A percentile compares a stretch with the other conserved stretches of the same genome.
Evolutionary conservation across 2,329 filamentous ascomycete genomes (phyloP).

Genomic region (Aureobasidium subglaciale): DNA sequence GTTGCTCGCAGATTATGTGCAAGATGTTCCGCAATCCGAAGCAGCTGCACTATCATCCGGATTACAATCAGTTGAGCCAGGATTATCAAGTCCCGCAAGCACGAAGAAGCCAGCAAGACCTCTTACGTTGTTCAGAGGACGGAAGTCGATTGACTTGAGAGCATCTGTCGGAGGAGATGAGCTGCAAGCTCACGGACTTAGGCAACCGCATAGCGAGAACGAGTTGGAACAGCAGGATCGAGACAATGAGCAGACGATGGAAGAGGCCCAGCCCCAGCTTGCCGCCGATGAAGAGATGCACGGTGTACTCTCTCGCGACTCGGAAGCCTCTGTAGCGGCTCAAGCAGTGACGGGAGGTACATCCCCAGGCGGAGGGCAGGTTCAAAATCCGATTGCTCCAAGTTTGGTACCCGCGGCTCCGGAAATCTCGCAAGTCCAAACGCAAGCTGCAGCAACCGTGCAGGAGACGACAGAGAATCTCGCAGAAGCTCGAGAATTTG

Average conservation of each 20-base stretch:
- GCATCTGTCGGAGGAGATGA: neutral
- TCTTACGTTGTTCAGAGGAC: constrained; percentile 4
- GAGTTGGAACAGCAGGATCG: neutral
- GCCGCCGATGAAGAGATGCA: neutral
- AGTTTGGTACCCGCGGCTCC: neutral
- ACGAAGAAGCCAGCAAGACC: constrained; percentile 8
- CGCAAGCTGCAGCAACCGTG: neutral
- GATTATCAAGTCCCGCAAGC: neutral
- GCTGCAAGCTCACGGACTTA: neutral
- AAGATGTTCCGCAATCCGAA: neutral
- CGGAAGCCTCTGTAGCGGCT: neutral
- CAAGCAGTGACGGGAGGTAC: neutral
- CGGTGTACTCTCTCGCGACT: neutral
- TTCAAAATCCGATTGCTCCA: neutral
- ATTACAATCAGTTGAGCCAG: neutral
- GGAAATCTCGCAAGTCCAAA: neutral
- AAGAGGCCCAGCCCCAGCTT: too few relatives aligned
- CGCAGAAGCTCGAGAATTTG: neutral
- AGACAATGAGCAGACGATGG: neutral
- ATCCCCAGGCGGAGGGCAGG: neutral
- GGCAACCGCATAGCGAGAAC: neutral
- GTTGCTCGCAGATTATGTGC: constrained; percentile 7
- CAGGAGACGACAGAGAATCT: too few relatives aligned
- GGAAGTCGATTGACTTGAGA: neutral
- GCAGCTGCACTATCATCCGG: neutral